Base-by-base conservation (phyloP, 768 basidiomycete genomes). In the Butyriboletus loyo region DNA sequence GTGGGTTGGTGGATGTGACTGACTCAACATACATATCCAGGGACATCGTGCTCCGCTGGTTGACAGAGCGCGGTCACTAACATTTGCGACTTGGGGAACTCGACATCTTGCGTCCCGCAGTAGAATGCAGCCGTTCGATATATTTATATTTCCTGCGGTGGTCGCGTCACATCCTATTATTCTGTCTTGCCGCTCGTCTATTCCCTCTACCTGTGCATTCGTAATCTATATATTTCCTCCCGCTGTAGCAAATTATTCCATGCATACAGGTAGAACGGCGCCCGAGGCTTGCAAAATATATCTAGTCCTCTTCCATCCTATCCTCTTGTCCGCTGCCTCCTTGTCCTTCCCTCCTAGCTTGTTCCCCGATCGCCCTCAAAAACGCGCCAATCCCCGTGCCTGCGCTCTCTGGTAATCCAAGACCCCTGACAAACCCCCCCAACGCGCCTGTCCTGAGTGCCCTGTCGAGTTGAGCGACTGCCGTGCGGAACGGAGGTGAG, bases 1-100 rank as follows among this genome's bases (percentile, higher is more conserved):
- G 21, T 4, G 5, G 4, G 25, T 30, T 30, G 35, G 25, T 19
- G 2, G 13, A 17, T 17, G 21, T 46, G 45, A 41, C 39, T 57
- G 30, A 57, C 15, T 5, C 9, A 4, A 21, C 7, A 27, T 37
- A 21, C 7, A 27, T 37, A 34, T 21, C 28, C 39, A 89, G 86
- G 53, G 92, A 94, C 65, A 92, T 95, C 54, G 85, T 95, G 7
- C 69, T 96, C 11, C 84, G 93, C 62, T 96, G 93, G 93, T 77
- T 96, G 38, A 77, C 89, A 28, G 83, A 81, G 48, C 81, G 85
- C 24, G 82, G 91, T 52, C 87, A 88, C 67, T 91, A 51, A 72
- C 32, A 22, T 27, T 24, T 15, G 21, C n/a, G 19, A 45, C 6
- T 41, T 19, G 21, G 31, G 39, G 8, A 37, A n/a, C 14, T 32